Conservation (phyloP, 345 rosid species). For the Angophora floribunda region DNA sequence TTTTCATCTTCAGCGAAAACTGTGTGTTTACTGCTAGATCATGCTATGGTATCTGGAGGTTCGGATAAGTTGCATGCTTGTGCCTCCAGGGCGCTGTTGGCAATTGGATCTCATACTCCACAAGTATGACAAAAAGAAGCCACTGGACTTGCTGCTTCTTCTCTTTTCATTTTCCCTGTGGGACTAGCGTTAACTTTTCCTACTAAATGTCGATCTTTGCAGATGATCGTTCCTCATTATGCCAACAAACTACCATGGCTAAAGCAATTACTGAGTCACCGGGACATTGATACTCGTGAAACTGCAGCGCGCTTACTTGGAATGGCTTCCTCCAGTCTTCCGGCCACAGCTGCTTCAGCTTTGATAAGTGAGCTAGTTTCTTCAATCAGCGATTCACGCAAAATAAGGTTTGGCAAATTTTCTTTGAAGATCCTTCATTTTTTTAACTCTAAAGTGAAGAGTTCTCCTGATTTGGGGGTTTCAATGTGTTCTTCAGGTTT, state of each 20-base stretch:
- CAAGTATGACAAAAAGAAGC: conserved; percentile 28
- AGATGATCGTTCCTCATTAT: conserved; percentile 70
- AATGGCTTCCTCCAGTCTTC: conserved; percentile 73
- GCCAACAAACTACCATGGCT: conserved; percentile 64
- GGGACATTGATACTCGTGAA: conserved; percentile 82
- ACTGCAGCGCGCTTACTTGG: conserved; percentile 88
- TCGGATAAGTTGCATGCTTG: conserved; percentile 69
- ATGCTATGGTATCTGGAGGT: conserved; percentile 69
- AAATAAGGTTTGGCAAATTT: conserved; percentile 41
- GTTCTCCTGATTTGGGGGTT: not conserved
- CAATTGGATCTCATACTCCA: conserved; percentile 68
- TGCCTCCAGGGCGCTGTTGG: conserved; percentile 64
- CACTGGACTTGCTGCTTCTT: not conserved
- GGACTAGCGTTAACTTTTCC: not conserved
- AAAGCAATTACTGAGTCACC: conserved; percentile 64
- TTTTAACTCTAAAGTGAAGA: not conserved
- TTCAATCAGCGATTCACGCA: conserved; percentile 31
- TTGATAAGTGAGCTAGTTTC: conserved; percentile 55
- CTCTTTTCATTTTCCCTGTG: not conserved
- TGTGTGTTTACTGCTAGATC: conserved; percentile 71
- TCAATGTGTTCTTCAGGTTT: conserved; percentile 35
- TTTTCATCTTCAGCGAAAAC: conserved; percentile 50
- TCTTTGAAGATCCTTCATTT: not conserved
- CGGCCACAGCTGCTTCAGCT: conserved; percentile 34
- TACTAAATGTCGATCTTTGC: not conserved